Base-by-base conservation (phyloP, 495 filamentous ascomycete genomes). In the Apiosordaria backusii region DNA sequence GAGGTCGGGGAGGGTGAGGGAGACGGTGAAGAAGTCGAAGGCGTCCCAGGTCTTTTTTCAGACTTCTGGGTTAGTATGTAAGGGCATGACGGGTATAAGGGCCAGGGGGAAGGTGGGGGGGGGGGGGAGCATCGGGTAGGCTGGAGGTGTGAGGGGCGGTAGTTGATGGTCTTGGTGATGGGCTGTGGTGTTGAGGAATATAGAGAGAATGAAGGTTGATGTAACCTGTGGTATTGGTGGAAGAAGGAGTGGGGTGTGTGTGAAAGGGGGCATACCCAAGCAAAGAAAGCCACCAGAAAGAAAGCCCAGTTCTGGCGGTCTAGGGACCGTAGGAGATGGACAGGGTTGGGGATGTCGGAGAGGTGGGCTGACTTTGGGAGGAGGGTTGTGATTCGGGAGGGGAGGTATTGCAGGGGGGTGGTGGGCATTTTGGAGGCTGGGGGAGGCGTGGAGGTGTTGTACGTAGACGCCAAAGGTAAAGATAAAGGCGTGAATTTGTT, bases 1-100 rank as follows among this genome's bases (percentile, higher is more conserved):
- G 26, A 96, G 81, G 29, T 92, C 77, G 4, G 78, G 76, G 22
- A 92, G 86, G 0, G 91, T 92, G 63, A 96, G 75, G 6, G 88
- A 91, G 70, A 95, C 91, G 67, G 90, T 93, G 81, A 96, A 96
- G 82, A 96, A 96, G 73, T 96, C 92, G 67, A 95, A 93, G 16
- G 92, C 86, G 74, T 96, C 92, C 90, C 91, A 94, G 0, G 88
- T 86, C 86, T 86, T n/a, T n/a, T n/a, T n/a, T 75, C 27, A 57
- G 9, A 22, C 40, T 59, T 21, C 15, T 13, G 52, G 22, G 26
- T 50, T 7, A 29, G 7, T 29, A 29, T 29, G n/a, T n/a, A n/a
- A n/a, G n/a, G n/a, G n/a, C n/a, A n/a, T n/a, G n/a, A n/a, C n/a
- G n/a, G n/a, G n/a, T n/a, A n/a, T n/a, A n/a, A n/a, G n/a, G n/a